Base-by-base conservation (phyloP, 805 yeast genomes). In the Zygosaccharomyces gambellarensis region DNA sequence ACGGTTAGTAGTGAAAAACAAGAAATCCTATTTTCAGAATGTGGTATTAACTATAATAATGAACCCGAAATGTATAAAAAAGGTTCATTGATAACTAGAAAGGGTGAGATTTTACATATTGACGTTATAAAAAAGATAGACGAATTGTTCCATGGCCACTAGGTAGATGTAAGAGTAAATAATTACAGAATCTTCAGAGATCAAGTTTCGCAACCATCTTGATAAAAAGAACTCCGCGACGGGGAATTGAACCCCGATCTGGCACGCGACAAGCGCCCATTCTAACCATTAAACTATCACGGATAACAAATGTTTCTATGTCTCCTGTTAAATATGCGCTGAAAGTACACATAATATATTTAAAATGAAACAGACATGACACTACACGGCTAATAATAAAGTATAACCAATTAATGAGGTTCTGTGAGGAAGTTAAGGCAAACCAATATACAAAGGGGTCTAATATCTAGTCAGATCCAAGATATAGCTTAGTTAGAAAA, bases 41-140 rank as follows among this genome's bases (percentile, higher is more conserved):
- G 90, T 67, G 86, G 86, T 0, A 82, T 92, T 39, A 94, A 94
- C 62, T 94, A 94, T 69, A 94, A 94, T 64, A 81, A 87, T 55
- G 97, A 92, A 68, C 87, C 86, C 0, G 97, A 87, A 48, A 83
- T 90, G 53, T 94, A 71, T 70, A 87, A 85, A 54, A 94, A 92
- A 70, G 99, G 99, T 0, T 66, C 74, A 2, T 49, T 72, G 47
- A 61, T 73, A 9, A 76, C 80, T 39, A 89, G 77, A 21, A 70
- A 72, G 36, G 94, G 87, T 58, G 75, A 71, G 21, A 59, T 72
- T 6, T 45, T 67, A 28, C 76, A 72, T 52, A 57, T 71, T 36
- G 76, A 73, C 55, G 72, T 73, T 12, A 67, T 67, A 21, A 71
- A 71, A 47, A 42, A 58, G 17, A 61, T 73, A 5, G 75, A 73